Evolutionary conservation across 83 land plant species (phyloP).

Genomic region (Diphasiastrum complanatum): DNA sequence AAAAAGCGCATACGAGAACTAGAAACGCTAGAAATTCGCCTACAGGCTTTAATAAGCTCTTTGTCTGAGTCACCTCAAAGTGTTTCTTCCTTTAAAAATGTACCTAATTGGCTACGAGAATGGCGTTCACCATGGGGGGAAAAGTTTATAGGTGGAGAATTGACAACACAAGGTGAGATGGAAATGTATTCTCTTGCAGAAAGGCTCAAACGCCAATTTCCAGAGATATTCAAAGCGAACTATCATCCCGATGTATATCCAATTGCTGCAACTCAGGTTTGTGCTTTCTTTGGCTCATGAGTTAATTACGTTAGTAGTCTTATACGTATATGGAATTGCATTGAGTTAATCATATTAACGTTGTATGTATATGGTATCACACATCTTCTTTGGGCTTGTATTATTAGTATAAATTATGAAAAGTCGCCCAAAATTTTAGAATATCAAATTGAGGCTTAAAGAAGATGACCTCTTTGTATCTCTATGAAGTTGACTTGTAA

Average conservation of each 20-base stretch:
- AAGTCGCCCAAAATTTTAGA: too few species aligned
- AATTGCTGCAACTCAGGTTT: slow-evolving; percentile 35
- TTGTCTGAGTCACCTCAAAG: too few species aligned
- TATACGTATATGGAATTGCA: neutral
- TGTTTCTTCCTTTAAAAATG: too few species aligned
- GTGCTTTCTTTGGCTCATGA: neutral
- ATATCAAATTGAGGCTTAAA: too few species aligned
- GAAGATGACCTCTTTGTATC: too few species aligned
- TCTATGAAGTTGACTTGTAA: too few species aligned
- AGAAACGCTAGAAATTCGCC: slow-evolving; percentile 17
- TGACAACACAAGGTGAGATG: slow-evolving; percentile 27
- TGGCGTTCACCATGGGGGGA: slow-evolving; percentile 36
- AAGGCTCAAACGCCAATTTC: slow-evolving; percentile 12
- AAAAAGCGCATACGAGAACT: slow-evolving; percentile 28
- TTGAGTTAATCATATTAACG: too few species aligned
- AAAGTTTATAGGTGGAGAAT: slow-evolving; percentile 24
- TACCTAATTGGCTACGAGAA: slow-evolving; percentile 24
- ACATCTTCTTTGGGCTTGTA: too few species aligned
- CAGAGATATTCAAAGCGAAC: slow-evolving; percentile 20
- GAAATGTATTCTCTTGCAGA: slow-evolving; percentile 32
- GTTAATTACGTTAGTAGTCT: neutral
- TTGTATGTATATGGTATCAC: too few species aligned
- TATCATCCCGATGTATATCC: slow-evolving; percentile 33
- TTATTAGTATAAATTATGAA: too few species aligned
- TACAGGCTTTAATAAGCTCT: slow-evolving; percentile 5